Evolutionary conservation across 129 eudicot species (phyloP), one percentile per base, ranked within the genome.

Genomic region (Chrysanthemum lavandulifolium): DNA sequence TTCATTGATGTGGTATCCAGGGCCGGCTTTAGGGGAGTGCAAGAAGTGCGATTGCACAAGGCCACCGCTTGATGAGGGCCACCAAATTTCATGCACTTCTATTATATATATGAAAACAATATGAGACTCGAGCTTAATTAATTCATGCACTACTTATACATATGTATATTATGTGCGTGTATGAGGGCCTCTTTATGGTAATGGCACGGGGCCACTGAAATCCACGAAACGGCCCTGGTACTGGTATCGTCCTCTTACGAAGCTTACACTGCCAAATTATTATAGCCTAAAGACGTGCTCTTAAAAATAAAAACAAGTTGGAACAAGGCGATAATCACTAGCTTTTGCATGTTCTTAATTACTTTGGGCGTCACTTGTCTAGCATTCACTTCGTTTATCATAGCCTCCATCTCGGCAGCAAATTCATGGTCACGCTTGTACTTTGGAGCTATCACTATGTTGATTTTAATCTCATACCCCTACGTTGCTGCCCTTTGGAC

Each of bases 201-300:
- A 19, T 19, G 21, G 21, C 21, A 19, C 21, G 21, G 21, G 21
- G 21, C 21, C 21, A 19, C 21, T 19, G 21, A 19, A 19, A 19
- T 19, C 21, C 21, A 19, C 21, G 21, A 19, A 19, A 19, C 21
- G 21, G 21, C 21, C 21, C 21, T 19, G 21, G 21, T 19, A 19
- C 21, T 58, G 14, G 53, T 75, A 47, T 66, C 70, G 4, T 65
- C 81, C 11, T 76, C 81, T 8, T 81, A 51, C 25, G 81, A 72
- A 67, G 82, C 79, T 66, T 77, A 67, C 67, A 67, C 72, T 2
- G 63, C 72, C 2, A 77, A 77, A 62, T n/a, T 47, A 43, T 62
- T 67, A 18, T 56, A 55, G 48, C 75, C 13, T 27, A 61, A 27
- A 14, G 79, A 67, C 33, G 48, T 76, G 15, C 25, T 76, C 66